Conservation (phyloP, 2,329 filamentous ascomycete species). For the Talaromyces verruculosus region DNA sequence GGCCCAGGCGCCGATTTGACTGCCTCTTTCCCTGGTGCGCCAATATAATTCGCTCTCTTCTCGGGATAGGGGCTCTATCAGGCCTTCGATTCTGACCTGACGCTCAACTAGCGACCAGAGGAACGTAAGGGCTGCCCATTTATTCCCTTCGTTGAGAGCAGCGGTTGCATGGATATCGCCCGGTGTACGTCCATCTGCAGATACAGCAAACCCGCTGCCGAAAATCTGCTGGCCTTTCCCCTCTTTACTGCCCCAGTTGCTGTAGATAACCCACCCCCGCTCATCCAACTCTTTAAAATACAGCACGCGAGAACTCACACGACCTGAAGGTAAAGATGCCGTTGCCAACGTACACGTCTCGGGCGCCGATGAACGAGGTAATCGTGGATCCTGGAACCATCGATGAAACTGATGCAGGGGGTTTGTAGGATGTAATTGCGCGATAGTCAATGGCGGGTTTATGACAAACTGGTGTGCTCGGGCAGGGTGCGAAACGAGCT, state of each 20-base stretch:
- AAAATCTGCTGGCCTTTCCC: slow-evolving; percentile 46
- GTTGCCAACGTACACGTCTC: slow-evolving; percentile 89
- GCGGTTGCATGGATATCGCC: slow-evolving; percentile 22
- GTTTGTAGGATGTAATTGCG: slow-evolving; percentile 43
- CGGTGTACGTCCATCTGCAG: slow-evolving; percentile 16
- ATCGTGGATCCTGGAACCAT: slow-evolving; percentile 79
- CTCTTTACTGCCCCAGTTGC: slow-evolving; percentile 76
- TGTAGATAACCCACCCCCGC: slow-evolving; percentile 84
- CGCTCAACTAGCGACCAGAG: slow-evolving; percentile 85
- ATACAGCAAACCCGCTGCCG: slow-evolving; percentile 24
- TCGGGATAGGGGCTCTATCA: slow-evolving; percentile 61
- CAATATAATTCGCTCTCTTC: slow-evolving; percentile 72
- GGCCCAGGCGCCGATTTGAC: slow-evolving; percentile 87
- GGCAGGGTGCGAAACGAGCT: slow-evolving; percentile 39
- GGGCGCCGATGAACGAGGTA: slow-evolving; percentile 65
- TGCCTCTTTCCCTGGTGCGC: slow-evolving; percentile 70
- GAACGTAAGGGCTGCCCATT: slow-evolving; percentile 80
- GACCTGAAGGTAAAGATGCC: slow-evolving; percentile 76
- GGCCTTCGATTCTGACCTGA: slow-evolving; percentile 87
- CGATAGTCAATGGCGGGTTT: slow-evolving; percentile 44
- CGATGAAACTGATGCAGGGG: slow-evolving; percentile 82
- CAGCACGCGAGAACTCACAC: slow-evolving; percentile 79
- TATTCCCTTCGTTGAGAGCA: slow-evolving; percentile 54
- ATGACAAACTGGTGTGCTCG: slow-evolving; percentile 46
- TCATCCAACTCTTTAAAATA: slow-evolving; percentile 94